A percentile compares a stretch with the other conserved stretches of the same genome.
Evolutionary conservation across 2,329 filamentous ascomycete genomes (phyloP).

Genomic region (Penicillium sp.): DNA sequence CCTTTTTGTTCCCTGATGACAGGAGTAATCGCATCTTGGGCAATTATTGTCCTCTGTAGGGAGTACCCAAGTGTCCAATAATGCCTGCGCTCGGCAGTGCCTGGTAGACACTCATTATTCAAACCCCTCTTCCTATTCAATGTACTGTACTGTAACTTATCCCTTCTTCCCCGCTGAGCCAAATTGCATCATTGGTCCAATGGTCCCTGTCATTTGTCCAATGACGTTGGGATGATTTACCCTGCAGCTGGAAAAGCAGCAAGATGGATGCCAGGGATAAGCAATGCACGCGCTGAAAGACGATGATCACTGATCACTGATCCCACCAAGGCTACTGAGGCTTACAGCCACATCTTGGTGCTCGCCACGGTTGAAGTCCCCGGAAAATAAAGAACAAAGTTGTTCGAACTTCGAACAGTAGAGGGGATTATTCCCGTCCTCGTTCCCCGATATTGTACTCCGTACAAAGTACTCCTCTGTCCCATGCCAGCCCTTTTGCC

Average conservation of each 20-base stretch:
- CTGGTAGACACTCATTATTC: too few species aligned
- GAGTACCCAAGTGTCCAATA: neutral
- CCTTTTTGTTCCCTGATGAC: neutral
- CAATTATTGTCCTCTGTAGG: too few species aligned
- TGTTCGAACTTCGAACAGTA: neutral
- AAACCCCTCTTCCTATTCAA: neutral
- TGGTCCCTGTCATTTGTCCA: conserved; percentile 11
- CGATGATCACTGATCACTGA: conserved; percentile 12
- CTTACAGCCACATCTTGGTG: conserved; percentile 37
- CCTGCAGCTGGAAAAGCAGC: conserved; percentile 13
- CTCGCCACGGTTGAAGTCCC: conserved; percentile 10
- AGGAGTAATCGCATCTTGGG: neutral
- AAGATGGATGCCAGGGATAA: conserved; percentile 25
- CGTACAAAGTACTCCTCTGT: neutral
- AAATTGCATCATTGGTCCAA: neutral
- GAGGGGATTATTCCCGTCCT: neutral
- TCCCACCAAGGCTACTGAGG: conserved; percentile 9
- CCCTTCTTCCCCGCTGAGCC: neutral
- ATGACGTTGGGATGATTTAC: conserved; percentile 21
- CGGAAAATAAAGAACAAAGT: conserved; percentile 23
- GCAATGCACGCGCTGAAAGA: conserved; percentile 20
- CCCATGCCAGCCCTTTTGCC: neutral
- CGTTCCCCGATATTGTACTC: too few species aligned
- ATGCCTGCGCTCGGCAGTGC: neutral
- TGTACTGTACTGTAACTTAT: too few species aligned